Percentiles rank a stretch among this genome's conserved stretches.
phyloP scores from a whole-genome alignment of 495 filamentous ascomycete species.

The Peziza echinospora region DNA sequence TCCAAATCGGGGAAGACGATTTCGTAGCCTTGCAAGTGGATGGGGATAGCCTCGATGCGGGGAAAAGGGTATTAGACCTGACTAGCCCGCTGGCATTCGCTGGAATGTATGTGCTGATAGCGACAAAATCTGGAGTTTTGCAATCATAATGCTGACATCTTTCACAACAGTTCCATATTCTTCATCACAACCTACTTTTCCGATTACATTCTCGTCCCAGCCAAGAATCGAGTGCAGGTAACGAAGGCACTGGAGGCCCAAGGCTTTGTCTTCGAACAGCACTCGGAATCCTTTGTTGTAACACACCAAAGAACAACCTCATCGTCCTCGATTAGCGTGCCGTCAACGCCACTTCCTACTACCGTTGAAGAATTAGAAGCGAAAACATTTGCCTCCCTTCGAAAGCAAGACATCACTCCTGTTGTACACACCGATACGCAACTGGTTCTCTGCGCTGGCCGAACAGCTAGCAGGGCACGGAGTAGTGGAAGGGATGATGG shows the following conservation, averaged over 20 bases:
- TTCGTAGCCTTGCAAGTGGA: constrained; percentile 77
- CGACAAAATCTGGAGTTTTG: constrained; percentile 1
- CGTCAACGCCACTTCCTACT: constrained; percentile 55
- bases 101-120: constrained; percentile 41
- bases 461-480: constrained; percentile 23
- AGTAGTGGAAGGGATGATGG: constrained; percentile 15
- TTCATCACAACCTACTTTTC: constrained; percentile 98
- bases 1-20: constrained; percentile 58
- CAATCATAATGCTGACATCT: constrained; percentile 1
- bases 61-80: constrained; percentile 79
- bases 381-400: constrained; percentile 58
- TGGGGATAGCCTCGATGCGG: constrained; percentile 65
- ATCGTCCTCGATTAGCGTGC: constrained; percentile 27
- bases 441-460: constrained; percentile 67
- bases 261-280: constrained; percentile 60
- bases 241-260: constrained; percentile 52
- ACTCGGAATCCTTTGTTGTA: constrained; percentile 46
- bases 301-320: constrained; percentile 31
- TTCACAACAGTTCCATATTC: constrained; percentile 52
- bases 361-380: constrained; percentile 56
- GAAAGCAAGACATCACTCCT: constrained; percentile 50
- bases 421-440: constrained; percentile 43
- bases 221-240: constrained; percentile 46
- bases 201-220: constrained; percentile 85
- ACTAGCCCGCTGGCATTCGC: constrained; percentile 80